Conservation (phyloP, 1,139 yeast species). For the Wickerhamomyces sp. region DNA sequence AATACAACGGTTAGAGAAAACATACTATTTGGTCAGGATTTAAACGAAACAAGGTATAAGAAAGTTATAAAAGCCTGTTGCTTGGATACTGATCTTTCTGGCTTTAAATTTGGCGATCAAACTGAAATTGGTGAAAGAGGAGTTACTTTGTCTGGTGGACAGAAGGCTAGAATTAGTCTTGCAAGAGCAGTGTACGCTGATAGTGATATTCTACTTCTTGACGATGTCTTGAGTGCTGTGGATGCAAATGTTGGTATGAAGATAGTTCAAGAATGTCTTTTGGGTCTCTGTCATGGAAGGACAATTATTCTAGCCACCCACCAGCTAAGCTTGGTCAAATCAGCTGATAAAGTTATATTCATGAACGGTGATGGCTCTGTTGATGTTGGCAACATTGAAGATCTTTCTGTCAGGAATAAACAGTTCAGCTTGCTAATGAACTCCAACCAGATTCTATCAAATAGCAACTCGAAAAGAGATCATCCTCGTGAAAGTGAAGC, state of each 20-base stretch:
- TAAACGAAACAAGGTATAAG: conserved; percentile 47
- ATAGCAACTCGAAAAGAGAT: neutral
- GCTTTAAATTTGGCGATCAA: conserved; percentile 45
- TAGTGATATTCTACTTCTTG: conserved; percentile 62
- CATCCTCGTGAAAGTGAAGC: conserved; percentile 19
- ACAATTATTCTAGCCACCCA: conserved; percentile 83
- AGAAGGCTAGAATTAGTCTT: conserved; percentile 65
- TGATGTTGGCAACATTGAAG: conserved; percentile 49
- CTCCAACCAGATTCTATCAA: no score
- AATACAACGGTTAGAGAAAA: conserved; percentile 72
- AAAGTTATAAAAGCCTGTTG: neutral
- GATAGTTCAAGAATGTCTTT: conserved; percentile 64
- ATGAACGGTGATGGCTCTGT: conserved; percentile 57
- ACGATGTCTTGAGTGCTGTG: conserved; percentile 85
- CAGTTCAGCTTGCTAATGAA: conserved; percentile 31
- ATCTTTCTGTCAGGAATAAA: conserved; percentile 38
- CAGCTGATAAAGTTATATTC: conserved; percentile 65
- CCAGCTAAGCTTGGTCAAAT: conserved; percentile 61
- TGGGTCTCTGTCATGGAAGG: conserved; percentile 49
- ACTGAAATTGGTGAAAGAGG: conserved; percentile 93
- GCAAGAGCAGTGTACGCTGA: conserved; percentile 79
- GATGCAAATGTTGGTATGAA: conserved; percentile 86
- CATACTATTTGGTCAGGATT: conserved; percentile 62
- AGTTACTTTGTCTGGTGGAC: conserved; percentile 87
- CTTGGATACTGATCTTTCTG: neutral